Evolutionary conservation across 2,329 filamentous ascomycete genomes (phyloP), one percentile per base, ranked within the genome.

Genomic region (Alternaria solani): DNA sequence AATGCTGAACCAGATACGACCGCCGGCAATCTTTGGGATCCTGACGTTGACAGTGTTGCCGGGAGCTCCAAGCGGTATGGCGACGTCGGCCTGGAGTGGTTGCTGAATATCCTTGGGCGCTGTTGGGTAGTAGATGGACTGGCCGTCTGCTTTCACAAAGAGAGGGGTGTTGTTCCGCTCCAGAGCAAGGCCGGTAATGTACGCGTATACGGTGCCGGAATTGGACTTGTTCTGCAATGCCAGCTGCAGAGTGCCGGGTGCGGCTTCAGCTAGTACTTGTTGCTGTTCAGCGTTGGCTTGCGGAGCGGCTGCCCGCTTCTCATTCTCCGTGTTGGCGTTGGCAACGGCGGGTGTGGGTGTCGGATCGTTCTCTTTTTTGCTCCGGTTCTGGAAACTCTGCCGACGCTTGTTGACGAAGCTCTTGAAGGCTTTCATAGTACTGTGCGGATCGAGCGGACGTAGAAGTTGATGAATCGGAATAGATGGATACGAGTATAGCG

Each of bases 1-100:
- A 60, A 86, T 81, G 57, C 84, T 87, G 76, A 92, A 90, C 88
- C 89, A 94, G 74, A 93, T 87, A 54, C 91, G 85, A 1, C 87
- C 90, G 23, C 90, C 90, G 3, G 86, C 89, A 26, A 93, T 83
- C 61, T 88, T 88, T 11, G 91, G 91, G 62, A 93, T 87, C 1
- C 85, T 88, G 25, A 91, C 81, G 3, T 81, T 86, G 28, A 81
- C 85, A 0, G 85, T 86, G 43, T 82, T 80, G 7, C 90, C 90
- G 0, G 88, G 83, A 0, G 81, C 80, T 14, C 89, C 89, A 5
- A 93, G 80, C 1, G 81, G 76, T 62, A 94, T 92, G 38, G 86
- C 85, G 68, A 86, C 86, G 75, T 93, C 82, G 32, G 79, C 81
- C 2, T 78, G 77, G 16, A 92, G 80, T 1, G 85, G 81, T 52